A percentile compares a stretch with the other conserved stretches of the same genome.
Evolutionary conservation across 1,284 basidiomycete species (phyloP).

Genomic region (Pseudozyma tsukubaensis): DNA sequence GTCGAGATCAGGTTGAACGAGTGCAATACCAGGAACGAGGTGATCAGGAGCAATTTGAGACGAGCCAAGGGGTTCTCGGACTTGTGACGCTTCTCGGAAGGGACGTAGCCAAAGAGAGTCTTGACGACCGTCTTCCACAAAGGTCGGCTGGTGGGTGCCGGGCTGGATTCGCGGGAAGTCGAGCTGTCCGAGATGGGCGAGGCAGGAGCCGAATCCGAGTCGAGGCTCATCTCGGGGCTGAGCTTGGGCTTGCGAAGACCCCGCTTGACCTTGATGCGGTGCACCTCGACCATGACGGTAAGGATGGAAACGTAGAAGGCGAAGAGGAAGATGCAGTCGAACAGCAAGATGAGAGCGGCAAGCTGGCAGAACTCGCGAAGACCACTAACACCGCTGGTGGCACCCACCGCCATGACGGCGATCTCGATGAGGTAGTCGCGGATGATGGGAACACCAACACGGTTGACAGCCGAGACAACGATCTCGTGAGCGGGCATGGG

Average conservation of each 20-base stretch:
- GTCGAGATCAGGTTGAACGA: slow-evolving; percentile 90
- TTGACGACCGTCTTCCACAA: slow-evolving; percentile 54
- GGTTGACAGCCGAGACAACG: slow-evolving; percentile 83
- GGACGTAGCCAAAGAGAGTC: slow-evolving; percentile 72
- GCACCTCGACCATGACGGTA: slow-evolving; percentile 90
- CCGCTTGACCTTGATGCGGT: slow-evolving; percentile 74
- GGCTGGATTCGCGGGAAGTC: slow-evolving; percentile 42
- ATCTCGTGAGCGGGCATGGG: slow-evolving; percentile 80
- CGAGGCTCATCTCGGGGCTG: slow-evolving; percentile 60
- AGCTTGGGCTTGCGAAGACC: slow-evolving; percentile 66
- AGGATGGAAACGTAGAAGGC: slow-evolving; percentile 90
- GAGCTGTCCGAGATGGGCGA: slow-evolving; percentile 48
- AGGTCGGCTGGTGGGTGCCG: slow-evolving; percentile 37
- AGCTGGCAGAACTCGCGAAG: slow-evolving; percentile 94
- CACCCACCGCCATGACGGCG: slow-evolving; percentile 86
- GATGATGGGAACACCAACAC: slow-evolving; percentile 84
- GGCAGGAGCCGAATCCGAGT: slow-evolving; percentile 59
- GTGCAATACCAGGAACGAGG: slow-evolving; percentile 68
- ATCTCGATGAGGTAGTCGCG: slow-evolving; percentile 94
- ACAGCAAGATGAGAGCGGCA: slow-evolving; percentile 83
- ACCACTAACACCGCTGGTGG: slow-evolving; percentile 86
- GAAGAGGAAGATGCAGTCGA: slow-evolving; percentile 89
- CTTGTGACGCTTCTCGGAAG: slow-evolving; percentile 72
- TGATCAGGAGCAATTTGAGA: slow-evolving; percentile 86
- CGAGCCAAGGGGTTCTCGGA: slow-evolving; percentile 80